Evolutionary conservation across 257 asterid species (phyloP).

Genomic region (Knoxia roxburghii): DNA sequence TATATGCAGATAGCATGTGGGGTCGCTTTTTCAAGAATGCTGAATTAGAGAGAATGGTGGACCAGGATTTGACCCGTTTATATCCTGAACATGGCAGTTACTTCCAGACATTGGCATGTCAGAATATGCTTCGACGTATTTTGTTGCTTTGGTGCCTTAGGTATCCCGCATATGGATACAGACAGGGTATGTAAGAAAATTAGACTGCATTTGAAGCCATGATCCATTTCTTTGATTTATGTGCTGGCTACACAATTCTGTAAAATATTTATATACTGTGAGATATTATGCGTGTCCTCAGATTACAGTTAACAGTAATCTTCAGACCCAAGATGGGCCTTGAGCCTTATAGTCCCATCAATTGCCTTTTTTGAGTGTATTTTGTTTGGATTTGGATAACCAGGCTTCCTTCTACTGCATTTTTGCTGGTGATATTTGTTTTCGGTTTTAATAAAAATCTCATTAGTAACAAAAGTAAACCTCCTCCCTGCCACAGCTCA

Average conservation of each 20-base stretch:
- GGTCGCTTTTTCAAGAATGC: slow-evolving; percentile 91
- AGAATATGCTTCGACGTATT: slow-evolving; percentile 79
- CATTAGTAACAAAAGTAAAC: background rate
- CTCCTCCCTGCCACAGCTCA: background rate
- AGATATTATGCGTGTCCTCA: no score
- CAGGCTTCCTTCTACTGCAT: background rate
- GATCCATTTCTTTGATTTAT: slow-evolving; percentile 1
- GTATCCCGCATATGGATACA: slow-evolving; percentile 78
- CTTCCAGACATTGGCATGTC: slow-evolving; percentile 86
- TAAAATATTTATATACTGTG: background rate
- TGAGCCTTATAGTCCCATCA: no score
- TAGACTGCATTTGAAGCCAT: background rate
- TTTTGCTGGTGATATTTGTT: background rate
- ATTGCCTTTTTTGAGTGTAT: background rate
- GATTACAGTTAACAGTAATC: background rate
- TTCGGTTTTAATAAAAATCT: background rate
- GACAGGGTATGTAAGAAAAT: slow-evolving; percentile 59
- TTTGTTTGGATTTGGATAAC: no score
- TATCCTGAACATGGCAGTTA: slow-evolving; percentile 96
- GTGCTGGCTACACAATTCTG: background rate
- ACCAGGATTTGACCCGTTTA: slow-evolving; percentile 91
- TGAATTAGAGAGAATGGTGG: slow-evolving; percentile 94
- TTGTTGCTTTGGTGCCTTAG: slow-evolving; percentile 90
- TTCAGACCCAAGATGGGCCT: background rate
- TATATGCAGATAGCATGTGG: slow-evolving; percentile 88